Evolutionary conservation across 2,329 filamentous ascomycete genomes (phyloP).

Genomic region (Fusarium siculi): DNA sequence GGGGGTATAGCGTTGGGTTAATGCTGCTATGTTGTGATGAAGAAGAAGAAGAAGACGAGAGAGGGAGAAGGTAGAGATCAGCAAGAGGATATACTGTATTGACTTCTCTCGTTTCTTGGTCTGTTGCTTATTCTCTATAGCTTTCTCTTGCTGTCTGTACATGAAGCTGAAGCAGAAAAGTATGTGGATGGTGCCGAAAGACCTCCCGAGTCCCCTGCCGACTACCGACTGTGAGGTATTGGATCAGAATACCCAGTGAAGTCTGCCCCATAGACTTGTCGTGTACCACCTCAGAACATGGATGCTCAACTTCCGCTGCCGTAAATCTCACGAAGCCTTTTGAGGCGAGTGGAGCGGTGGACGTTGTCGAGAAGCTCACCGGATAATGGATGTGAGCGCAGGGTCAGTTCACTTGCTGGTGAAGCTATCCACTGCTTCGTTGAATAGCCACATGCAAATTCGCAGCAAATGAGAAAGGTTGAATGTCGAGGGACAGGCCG

Average conservation of each 20-base stretch:
- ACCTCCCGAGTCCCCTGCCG: neutral
- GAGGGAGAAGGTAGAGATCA: neutral
- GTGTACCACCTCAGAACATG: neutral
- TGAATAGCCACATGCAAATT: neutral
- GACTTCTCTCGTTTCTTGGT: neutral
- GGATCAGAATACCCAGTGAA: neutral
- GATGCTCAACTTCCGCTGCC: rapidly evolving
- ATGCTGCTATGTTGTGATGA: too few species aligned
- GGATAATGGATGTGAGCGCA: neutral
- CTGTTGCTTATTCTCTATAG: too few species aligned
- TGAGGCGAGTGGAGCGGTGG: neutral
- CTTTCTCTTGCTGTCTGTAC: too few species aligned
- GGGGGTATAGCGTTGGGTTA: too few species aligned
- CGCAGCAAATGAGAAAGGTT: neutral
- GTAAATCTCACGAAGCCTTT: neutral
- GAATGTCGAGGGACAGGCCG: rapidly evolving
- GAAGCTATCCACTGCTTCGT: neutral
- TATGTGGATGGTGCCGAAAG: neutral
- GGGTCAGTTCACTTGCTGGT: neutral
- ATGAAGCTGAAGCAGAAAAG: rapidly evolving
- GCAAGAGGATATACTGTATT: neutral
- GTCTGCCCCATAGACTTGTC: neutral
- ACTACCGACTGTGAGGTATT: neutral
- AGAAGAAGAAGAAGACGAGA: too few species aligned
- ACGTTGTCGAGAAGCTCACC: neutral